A percentile compares a stretch with the other conserved stretches of the same genome.
Conservation (phyloP, 2,329 filamentous ascomycete species). For the Lachnellula cervina region DNA sequence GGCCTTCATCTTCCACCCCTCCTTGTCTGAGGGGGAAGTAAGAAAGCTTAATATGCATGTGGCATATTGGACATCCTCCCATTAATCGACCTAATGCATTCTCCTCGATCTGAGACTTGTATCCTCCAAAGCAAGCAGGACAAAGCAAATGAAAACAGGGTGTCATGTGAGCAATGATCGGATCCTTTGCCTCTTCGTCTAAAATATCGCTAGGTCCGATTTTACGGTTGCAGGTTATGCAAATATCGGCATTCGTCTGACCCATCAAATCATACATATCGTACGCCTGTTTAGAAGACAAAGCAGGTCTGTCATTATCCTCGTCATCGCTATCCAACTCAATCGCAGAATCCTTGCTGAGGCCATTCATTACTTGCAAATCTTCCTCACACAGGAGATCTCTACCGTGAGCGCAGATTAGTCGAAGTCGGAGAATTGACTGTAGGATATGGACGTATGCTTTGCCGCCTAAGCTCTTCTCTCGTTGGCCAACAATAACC, state of each 20-base stretch:
- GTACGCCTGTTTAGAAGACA: constrained; percentile 71
- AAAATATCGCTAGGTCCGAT: constrained; percentile 55
- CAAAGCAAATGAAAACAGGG: constrained; percentile 86
- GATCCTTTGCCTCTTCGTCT: constrained; percentile 52
- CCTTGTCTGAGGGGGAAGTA: constrained; percentile 62
- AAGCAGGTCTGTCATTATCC: constrained; percentile 45
- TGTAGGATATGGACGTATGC: constrained; percentile 94
- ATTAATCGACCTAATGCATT: constrained; percentile 38
- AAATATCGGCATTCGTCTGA: constrained; percentile 73
- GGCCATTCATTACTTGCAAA: constrained; percentile 70
- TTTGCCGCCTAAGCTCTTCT: constrained; percentile 69
- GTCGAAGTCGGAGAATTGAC: constrained; percentile 80
- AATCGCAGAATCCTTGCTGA: constrained; percentile 81
- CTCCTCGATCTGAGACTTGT: constrained; percentile 49
- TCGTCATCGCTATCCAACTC: constrained; percentile 74
- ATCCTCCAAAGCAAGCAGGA: constrained; percentile 60
- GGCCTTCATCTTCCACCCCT: constrained; percentile 28
- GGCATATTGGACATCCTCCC: constrained; percentile 63
- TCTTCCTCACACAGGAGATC: constrained; percentile 85
- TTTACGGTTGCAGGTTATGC: constrained; percentile 63
- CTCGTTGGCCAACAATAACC: constrained; percentile 61
- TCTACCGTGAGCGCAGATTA: constrained; percentile 91
- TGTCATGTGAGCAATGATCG: constrained; percentile 73
- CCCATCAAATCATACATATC: constrained; percentile 81
- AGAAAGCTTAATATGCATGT: constrained; percentile 54